phyloP scores from a whole-genome alignment of 2,329 filamentous ascomycete genomes.

The Grosmannia serpens region DNA sequence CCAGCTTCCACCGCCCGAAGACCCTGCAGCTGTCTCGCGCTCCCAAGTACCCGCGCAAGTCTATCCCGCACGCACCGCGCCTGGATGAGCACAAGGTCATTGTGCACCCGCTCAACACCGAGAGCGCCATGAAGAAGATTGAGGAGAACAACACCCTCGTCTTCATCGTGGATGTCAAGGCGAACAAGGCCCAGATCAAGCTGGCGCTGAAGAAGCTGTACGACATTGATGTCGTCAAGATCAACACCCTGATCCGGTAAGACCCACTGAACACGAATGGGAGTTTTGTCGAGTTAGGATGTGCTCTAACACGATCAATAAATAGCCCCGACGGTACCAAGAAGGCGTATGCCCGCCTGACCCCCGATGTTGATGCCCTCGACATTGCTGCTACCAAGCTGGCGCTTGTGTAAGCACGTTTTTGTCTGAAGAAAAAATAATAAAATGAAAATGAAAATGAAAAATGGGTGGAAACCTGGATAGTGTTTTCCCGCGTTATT shows the following conservation, averaged over 20 bases:
- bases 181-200: conserved; percentile 99
- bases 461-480: background rate
- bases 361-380: conserved; percentile 91
- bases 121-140: conserved; percentile 99
- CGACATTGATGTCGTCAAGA: conserved; percentile 95
- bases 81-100: conserved; percentile 98
- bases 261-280: no score
- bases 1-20: conserved; percentile 96
- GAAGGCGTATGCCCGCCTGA: conserved; percentile 97
- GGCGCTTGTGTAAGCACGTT: conserved; percentile 69
- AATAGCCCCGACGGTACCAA: conserved; percentile 84
- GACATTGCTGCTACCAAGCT: conserved; percentile 99
- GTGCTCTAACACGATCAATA: conserved; percentile 20
- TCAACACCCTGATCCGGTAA: conserved; percentile 98
- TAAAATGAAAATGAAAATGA: conserved; percentile 1
- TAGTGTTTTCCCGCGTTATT: background rate
- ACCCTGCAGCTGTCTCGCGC: conserved; percentile 81
- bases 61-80: conserved; percentile 75
- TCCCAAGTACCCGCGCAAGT: conserved; percentile 96
- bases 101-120: conserved; percentile 96
- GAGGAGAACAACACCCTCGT: conserved; percentile 99
- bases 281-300: background rate
- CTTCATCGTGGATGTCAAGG: conserved; percentile 93
- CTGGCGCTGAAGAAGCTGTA: conserved; percentile 97
- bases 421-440: background rate